Evolutionary conservation across 2,329 filamentous ascomycete species (phyloP), one percentile per base, ranked within the genome.

Genomic region (Metarhizium brunneum): DNA sequence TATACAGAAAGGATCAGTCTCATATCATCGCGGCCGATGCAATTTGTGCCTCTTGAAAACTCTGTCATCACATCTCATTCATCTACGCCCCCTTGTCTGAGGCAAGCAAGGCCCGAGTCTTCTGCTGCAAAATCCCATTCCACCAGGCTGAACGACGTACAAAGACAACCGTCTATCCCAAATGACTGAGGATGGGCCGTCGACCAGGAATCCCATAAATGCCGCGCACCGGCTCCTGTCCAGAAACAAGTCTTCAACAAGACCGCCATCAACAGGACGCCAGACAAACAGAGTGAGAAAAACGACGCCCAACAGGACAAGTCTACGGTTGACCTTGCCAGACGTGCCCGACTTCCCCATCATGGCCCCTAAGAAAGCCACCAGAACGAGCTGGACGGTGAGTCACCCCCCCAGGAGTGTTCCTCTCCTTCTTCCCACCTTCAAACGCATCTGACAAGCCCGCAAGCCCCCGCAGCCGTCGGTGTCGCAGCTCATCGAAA

Each of bases 401-500:
- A 47, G 47, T 38, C 11, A 2, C 3, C 38, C 13, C 3, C 16
- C 38, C 1, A 20, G 16, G n/a, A 25, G 25, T 25, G 25, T 25
- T 25, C 4, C 4, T 25, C 25, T 25, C 35, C 13, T 1, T 18
- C 7, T 16, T n/a, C 16, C 3, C 4, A 29, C 30, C 35, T 35
- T 16, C 50, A 52, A 14, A 8, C 11, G 6, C 50, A 30, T 6
- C 38, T 29, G 20, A 29, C 38, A 2, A 14, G 6, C 11, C 13
- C 5, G 8, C 29, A 20, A 47, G 43, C 13, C 18, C 6, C 49
- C 35, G 18, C 85, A 49, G 85, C 85, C 2, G 67, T 77, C 20
- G 64, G 78, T 58, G 82, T 84, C 40, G 47, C 78, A 84, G 59
- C 76, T 87, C 58, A 81, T 89, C 59, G 74, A 83, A 29, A 82